A percentile compares a stretch with the other conserved stretches of the same genome.
phyloP scores from a whole-genome alignment of 1,284 basidiomycete genomes.

The Cutaneotrichosporon dermatis region DNA sequence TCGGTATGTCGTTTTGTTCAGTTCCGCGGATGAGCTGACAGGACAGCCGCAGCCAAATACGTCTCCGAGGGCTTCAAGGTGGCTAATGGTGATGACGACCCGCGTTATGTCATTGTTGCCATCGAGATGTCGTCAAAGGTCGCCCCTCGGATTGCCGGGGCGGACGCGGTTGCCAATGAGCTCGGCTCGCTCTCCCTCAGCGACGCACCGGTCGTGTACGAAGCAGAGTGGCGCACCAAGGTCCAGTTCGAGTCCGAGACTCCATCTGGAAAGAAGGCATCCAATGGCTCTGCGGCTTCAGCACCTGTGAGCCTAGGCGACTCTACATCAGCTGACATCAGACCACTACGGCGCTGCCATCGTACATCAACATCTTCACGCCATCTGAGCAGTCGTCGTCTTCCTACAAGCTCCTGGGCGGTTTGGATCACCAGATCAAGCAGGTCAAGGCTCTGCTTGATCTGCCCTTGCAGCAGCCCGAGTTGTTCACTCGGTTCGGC shows the following conservation, averaged over 20 bases:
- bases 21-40: neutral
- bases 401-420: constrained; percentile 71
- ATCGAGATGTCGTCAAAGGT: constrained; percentile 54
- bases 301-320: neutral
- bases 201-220: constrained; percentile 51
- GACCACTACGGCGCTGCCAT: constrained; percentile 25
- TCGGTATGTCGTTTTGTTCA: constrained; percentile 32
- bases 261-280: neutral
- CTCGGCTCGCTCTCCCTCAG: constrained; percentile 47
- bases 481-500: constrained; percentile 83
- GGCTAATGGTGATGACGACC: constrained; percentile 62
- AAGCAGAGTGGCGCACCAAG: constrained; percentile 46
- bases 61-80: constrained; percentile 61
- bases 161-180: constrained; percentile 6
- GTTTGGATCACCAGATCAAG: constrained; percentile 79
- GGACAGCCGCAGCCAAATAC: constrained; percentile 67
- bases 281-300: neutral
- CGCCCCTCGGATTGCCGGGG: constrained; percentile 7
- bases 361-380: constrained; percentile 47
- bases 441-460: constrained; percentile 92
- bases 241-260: constrained; percentile 20
- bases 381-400: constrained; percentile 29
- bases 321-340: neutral
- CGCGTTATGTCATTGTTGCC: constrained; percentile 54
- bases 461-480: constrained; percentile 83